Evolutionary conservation across 805 yeast genomes (phyloP).

Genomic region (Candida gorgasii): DNA sequence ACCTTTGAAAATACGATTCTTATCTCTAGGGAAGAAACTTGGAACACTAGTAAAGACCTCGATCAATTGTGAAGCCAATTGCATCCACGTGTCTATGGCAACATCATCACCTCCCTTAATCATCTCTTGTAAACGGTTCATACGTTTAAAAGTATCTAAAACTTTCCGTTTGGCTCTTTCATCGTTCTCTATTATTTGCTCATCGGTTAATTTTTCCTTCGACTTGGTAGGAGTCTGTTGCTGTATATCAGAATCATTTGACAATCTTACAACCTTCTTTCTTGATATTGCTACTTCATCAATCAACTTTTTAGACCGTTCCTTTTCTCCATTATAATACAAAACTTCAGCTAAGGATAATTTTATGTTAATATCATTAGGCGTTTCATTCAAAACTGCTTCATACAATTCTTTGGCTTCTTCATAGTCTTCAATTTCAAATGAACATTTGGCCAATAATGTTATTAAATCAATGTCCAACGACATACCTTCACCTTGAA

Average conservation of each 20-base stretch:
- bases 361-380: slow-evolving; percentile 69
- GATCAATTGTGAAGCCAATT: slow-evolving; percentile 76
- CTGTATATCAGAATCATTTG: slow-evolving; percentile 2
- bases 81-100: slow-evolving; percentile 80
- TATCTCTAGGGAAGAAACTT: slow-evolving; percentile 76
- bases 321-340: slow-evolving; percentile 62
- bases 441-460: slow-evolving; percentile 74
- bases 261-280: slow-evolving; percentile 1
- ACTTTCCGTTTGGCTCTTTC: slow-evolving; percentile 59
- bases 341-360: slow-evolving; percentile 81
- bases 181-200: slow-evolving; percentile 57
- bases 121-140: slow-evolving; percentile 49
- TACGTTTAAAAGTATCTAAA: slow-evolving; percentile 53
- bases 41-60: slow-evolving; percentile 79
- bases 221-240: slow-evolving; percentile 1
- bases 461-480: slow-evolving; percentile 43
- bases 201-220: slow-evolving; percentile 29
- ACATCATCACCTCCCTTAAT: slow-evolving; percentile 44
- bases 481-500: slow-evolving; percentile 30
- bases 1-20: slow-evolving; percentile 68
- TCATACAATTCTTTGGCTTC: slow-evolving; percentile 63
- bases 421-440: slow-evolving; percentile 68
- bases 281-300: slow-evolving; percentile 44
- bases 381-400: slow-evolving; percentile 54
- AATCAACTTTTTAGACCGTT: slow-evolving; percentile 54